Evolutionary conservation across 768 basidiomycete species (phyloP), one percentile per base, ranked within the genome.

Genomic region (Albatrellus ellisii): DNA sequence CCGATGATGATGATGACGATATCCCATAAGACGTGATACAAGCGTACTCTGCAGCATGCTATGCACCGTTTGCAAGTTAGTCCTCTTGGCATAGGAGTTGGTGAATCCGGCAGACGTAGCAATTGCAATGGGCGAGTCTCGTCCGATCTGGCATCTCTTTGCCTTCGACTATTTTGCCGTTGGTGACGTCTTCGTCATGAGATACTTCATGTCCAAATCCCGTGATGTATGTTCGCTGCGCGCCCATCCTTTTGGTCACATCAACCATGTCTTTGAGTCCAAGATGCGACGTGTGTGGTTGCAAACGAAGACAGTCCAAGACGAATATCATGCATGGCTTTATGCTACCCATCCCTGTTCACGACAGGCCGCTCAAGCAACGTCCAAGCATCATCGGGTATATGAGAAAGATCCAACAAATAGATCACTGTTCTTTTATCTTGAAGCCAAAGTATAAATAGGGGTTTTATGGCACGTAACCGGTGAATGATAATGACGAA

Each of bases 381-480:
- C 17, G 57, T 52, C 83, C 82, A 86, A 29, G 76, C 71, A 26
- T 73, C 67, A 6, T 80, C 73, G 2, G 90, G 87, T 42, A 94
- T 83, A 50, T 72, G 61, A 8, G 82, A 86, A 33, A 80, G 82
- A 56, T 95, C 91, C 21, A 81, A 80, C 45, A 94, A 67, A 62
- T 92, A 92, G 12, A 76, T 64, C 35, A 92, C 59, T 24, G 69
- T 60, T 79, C 63, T 51, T 79, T 71, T 35, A 85, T 65, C 52
- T 73, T 67, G 62, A 86, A 85, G 22, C 78, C 82, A 51, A 79
- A 69, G 52, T 72, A 79, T 37, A 73, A 52, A 54, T 77, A 81
- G 2, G 80, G 79, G n/a, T 61, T n/a, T n/a, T n/a, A n/a, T n/a
- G n/a, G n/a, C n/a, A n/a, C n/a, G n/a, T n/a, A n/a, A n/a, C n/a